Base-by-base conservation (phyloP, 176 grass and related monocot genomes). In the Cenchrus americanus region DNA sequence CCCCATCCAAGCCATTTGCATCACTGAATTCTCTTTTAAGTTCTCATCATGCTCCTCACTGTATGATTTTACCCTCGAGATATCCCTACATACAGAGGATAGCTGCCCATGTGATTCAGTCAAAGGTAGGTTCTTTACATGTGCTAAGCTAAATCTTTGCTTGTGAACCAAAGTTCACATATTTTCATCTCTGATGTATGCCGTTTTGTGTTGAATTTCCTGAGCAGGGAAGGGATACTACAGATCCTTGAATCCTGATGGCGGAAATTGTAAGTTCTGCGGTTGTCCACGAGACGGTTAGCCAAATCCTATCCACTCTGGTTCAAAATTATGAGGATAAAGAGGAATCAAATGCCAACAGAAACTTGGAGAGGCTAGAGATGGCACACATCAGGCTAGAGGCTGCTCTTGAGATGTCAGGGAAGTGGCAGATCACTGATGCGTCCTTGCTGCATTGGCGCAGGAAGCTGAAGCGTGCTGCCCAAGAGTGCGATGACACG, bases 331-430 rank as follows among this genome's bases (percentile, higher is more conserved):
- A 61, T 24, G 58, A 21, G 57, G 57, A 60, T 9, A 61, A 61
- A 61, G 58, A 61, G 58, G 58, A 61, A 61, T 61, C 58, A 24
- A 61, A 61, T 12, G 10, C 58, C 3, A 24, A 8, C 58, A 61
- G 58, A 61, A 61, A 61, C 9, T 12, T 61, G 58, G 58, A 61
- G 58, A 61, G 58, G 58, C n/a, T 61, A 61, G 58, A 61, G 58
- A 61, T 61, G 58, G n/a, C 58, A 12, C 58, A 61, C n/a, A 24
- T 61, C n/a, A 61, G 58, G n/a, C 58, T 61, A n/a, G n/a, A 61
- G 58, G 58, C 58, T 61, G 58, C 22, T 63, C 24, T 63, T 37
- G 62, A 48, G 69, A 71, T n/a, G 0, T 71, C 69, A 1, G 44
- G 26, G 0, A 71, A 26, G 12, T 49, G 69, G 69, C n/a, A 26